phyloP scores from a whole-genome alignment of 108 stramenopile genomes.

The Skeletonema tropicum region DNA sequence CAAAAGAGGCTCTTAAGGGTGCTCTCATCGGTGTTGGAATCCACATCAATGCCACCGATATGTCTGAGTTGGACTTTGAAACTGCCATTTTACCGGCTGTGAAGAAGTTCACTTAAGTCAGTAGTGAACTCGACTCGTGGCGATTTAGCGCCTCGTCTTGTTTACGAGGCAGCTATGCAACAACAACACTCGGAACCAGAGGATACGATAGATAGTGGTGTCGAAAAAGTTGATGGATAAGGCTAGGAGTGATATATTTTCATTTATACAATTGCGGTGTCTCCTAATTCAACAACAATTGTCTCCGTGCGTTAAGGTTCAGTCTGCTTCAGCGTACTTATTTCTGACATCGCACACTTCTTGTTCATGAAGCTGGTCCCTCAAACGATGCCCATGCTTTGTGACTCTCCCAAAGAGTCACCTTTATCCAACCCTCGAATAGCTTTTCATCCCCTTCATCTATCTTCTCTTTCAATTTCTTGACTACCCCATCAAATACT shows the following conservation, averaged over 20 bases:
- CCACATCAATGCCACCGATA: slow-evolving; percentile 88
- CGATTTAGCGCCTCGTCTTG: neutral
- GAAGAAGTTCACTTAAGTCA: slow-evolving; percentile 80
- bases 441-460: slow-evolving; percentile 10
- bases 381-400: slow-evolving; percentile 93
- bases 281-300: neutral
- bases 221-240: neutral
- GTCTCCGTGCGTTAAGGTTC: neutral
- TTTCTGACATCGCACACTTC: neutral
- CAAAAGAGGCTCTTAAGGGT: slow-evolving; percentile 91
- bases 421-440: slow-evolving; percentile 82
- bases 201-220: neutral
- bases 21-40: slow-evolving; percentile 87
- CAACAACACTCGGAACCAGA: neutral
- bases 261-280: neutral
- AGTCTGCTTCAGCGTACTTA: no score
- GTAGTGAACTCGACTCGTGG: neutral
- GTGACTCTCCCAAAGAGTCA: slow-evolving; percentile 93
- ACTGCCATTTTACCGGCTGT: slow-evolving; percentile 76
- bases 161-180: neutral
- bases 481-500: slow-evolving; percentile 32
- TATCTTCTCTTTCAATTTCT: slow-evolving; percentile 45
- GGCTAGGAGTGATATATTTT: neutral
- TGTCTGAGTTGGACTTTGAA: slow-evolving; percentile 86
- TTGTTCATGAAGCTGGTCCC: slow-evolving; percentile 36